Base-by-base conservation (phyloP, 306 rosid genomes). In the Urtica urens region DNA sequence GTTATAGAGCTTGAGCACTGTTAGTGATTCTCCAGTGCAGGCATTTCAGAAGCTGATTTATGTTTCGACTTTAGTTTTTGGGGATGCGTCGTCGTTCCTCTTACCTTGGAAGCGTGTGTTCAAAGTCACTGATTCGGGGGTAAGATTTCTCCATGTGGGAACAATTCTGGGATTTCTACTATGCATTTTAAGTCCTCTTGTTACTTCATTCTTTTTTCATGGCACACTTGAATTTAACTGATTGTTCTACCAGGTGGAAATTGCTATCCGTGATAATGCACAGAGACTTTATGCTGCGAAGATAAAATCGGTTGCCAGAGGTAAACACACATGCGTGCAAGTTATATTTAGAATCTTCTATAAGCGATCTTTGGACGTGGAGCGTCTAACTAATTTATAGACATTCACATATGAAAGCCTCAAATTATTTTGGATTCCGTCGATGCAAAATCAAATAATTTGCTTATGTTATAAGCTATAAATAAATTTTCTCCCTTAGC, bases 51-150 rank as follows among this genome's bases (percentile, higher is more conserved):
- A 92, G 84, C 70, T 92, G 79, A 79, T 92, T 46, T 92, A 85
- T 66, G 87, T 92, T 53, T 92, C 99, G 8, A 85, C 88, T 57
- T 80, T 82, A 61, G 94, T 85, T 58, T 92, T 92, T 58, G 94
- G 96, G 28, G 94, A 92, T n/a, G 99, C 99, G 16, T 79, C 99
- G 10, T 60, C 93, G 52, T 92, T 92, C 72, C 99, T 92, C 53
- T 69, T 92, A 51, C 96, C 99, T 63, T 92, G 99, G 99, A 92
- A 85, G 71, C 99, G 95, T 56, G 81, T 90, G 37, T 85, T 90
- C 66, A 85, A 69, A 67, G 69, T 77, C 65, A 90, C 95, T 1
- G 94, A 85, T 65, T 85, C 99, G 28, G 95, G 85, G 99, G 99
- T 92, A 66, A 13, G 69, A 31, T 27, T 1, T 51, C 29, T 23